Conservation (phyloP, 371 early-diverging fungal genomes). For the Rhizopus sp. region DNA sequence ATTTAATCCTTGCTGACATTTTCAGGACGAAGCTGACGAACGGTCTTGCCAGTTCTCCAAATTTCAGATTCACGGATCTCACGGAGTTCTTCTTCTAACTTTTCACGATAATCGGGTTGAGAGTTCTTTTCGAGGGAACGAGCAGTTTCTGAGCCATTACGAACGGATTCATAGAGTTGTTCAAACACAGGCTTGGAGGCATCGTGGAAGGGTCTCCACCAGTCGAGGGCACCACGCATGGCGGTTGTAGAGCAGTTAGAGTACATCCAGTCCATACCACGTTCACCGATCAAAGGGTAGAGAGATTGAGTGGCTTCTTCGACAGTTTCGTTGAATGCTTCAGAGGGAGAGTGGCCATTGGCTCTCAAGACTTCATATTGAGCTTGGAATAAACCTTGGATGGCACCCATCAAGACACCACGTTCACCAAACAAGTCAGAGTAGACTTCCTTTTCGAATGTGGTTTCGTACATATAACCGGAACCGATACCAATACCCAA, state of each 20-base stretch:
- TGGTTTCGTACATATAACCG: slow-evolving; percentile 97
- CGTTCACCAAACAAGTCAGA: slow-evolving; percentile 97
- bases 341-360: slow-evolving; percentile 93
- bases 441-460: slow-evolving; percentile 95
- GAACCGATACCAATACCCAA: slow-evolving; percentile 95
- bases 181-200: slow-evolving; percentile 95
- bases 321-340: slow-evolving; percentile 99
- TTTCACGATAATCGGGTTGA: slow-evolving; percentile 87
- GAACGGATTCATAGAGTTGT: slow-evolving; percentile 85
- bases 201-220: slow-evolving; percentile 93
- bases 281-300: slow-evolving; percentile 94
- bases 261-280: slow-evolving; percentile 98
- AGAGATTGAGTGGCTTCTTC: slow-evolving; percentile 98
- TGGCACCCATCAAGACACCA: slow-evolving; percentile 98
- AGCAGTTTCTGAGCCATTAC: slow-evolving; percentile 89
- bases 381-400: slow-evolving; percentile 95
- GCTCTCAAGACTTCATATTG: slow-evolving; percentile 97
- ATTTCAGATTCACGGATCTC: slow-evolving; percentile 75
- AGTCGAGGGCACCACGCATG: slow-evolving; percentile 96
- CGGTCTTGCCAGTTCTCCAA: slow-evolving; percentile 85
- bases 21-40: slow-evolving; percentile 87
- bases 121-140: slow-evolving; percentile 90
- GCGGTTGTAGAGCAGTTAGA: slow-evolving; percentile 96
- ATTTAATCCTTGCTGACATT: slow-evolving; percentile 47
- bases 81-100: slow-evolving; percentile 86